Evolutionary conservation across 2,329 filamentous ascomycete species (phyloP), one percentile per base, ranked within the genome.

Genomic region (Fusarium sp.): DNA sequence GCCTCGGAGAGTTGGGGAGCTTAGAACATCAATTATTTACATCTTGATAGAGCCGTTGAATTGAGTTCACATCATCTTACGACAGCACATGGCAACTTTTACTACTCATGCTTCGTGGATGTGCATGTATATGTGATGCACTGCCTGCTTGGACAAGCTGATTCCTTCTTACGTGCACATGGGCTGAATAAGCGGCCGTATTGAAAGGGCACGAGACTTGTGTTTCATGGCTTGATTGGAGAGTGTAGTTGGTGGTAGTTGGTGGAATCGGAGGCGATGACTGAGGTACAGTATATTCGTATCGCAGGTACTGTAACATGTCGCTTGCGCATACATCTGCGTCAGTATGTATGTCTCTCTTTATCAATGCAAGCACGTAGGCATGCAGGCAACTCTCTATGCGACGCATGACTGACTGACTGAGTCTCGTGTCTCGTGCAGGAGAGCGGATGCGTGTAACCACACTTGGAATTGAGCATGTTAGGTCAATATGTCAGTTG

Each of bases 1-100:
- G 66, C 37, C 44, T 72, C 60, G 65, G 68, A 60, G 64, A 48
- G 60, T 57, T 49, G 55, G 39, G 49, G 50, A 65, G 53, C 67
- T 65, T 52, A 55, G 51, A 67, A 54, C 37, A 37, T 37, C 32
- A 22, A 47, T 35, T 62, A 33, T 46, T 30, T 41, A n/a, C 35
- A 41, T 19, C n/a, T 43, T 60, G 35, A 43, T 41, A 41, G 41
- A 58, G 51, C 44, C 22, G 41, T 48, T 20, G 35, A 58, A 48
- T 67, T 43, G 37, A 26, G 28, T 43, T 28, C n/a, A 40, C 32
- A 37, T 30, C 28, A 49, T 53, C 22, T 37, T 37, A 52, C 19
- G 49, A 57, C 43, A 28, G 50, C 54, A 39, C 17, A 41, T 52
- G 52, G 43, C 33, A 24, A 20, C 28, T 41, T 24, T 26, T 4